These are phyloP conservation scores for Paraphaeosphaeria sporulosa DNA, from an alignment of 2,329 filamentous ascomycete genomes.

Conservation along the genomic window DNA sequence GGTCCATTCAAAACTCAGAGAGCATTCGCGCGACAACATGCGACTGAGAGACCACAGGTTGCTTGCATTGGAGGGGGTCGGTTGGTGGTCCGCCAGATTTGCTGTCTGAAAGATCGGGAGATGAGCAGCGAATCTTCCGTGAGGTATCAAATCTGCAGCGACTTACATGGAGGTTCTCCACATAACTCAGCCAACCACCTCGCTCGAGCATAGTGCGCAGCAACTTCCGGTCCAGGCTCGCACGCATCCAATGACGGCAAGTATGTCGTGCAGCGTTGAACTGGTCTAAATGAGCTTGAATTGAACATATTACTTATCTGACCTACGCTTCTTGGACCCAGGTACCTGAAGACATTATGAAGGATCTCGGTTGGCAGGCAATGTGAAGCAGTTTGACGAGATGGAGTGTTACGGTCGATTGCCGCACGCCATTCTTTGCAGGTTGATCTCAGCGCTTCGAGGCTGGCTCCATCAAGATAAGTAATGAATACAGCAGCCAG, in stretches of 20 bases:
- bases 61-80: background rate
- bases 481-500: constrained; percentile 16
- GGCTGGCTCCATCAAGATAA: constrained; percentile 24
- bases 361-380: constrained; percentile 58
- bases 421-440: constrained; percentile 46
- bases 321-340: constrained; percentile 53
- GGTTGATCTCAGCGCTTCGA: constrained; percentile 40
- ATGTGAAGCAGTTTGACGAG: constrained; percentile 35
- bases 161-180: constrained; percentile 17
- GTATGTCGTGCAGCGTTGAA: constrained; percentile 69
- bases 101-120: background rate
- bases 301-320: background rate
- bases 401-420: constrained; percentile 31
- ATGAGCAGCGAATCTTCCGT: background rate
- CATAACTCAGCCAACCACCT: constrained; percentile 60
- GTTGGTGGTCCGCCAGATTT: background rate
- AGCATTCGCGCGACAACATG: constrained; percentile 58
- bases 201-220: constrained; percentile 62
- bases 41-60: constrained; percentile 55
- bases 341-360: constrained; percentile 55
- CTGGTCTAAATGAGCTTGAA: background rate
- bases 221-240: constrained; percentile 61
- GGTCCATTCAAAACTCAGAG: constrained; percentile 53
- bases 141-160: background rate
- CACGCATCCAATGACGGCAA: constrained; percentile 67